A percentile compares a stretch with the other conserved stretches of the same genome.
Conservation (phyloP, 345 rosid genomes). For the Eucalyptus pumila region DNA sequence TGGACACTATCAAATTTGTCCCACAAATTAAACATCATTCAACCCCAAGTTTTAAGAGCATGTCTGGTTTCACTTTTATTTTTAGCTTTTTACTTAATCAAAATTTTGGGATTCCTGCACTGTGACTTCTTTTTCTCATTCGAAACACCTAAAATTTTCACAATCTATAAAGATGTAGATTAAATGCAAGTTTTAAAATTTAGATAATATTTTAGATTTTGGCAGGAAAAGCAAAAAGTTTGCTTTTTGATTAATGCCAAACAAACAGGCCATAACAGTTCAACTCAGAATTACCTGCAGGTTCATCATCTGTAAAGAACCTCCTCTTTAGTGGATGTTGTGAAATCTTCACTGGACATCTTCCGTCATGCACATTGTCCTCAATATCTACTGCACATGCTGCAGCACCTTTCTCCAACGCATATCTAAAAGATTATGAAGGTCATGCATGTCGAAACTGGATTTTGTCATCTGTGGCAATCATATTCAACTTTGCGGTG, state of each 20-base stretch:
- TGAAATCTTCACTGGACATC: constrained; percentile 24
- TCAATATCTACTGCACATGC: constrained; percentile 76
- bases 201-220: not conserved
- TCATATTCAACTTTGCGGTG: not conserved
- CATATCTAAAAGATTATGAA: constrained; percentile 39
- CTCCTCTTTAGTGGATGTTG: constrained; percentile 50
- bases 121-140: not conserved
- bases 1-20: not conserved
- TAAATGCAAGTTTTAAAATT: not conserved
- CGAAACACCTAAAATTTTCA: not conserved
- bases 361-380: constrained; percentile 11
- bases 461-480: not conserved
- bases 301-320: constrained; percentile 12
- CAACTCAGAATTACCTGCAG: constrained; percentile 24
- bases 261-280: not conserved
- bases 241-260: not conserved
- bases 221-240: not conserved
- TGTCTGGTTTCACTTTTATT: not conserved
- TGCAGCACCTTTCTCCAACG: constrained; percentile 71
- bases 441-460: not conserved
- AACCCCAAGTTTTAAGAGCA: not conserved
- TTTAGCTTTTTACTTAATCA: not conserved
- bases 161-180: not conserved
- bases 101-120: not conserved
- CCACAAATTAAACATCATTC: not conserved